Conservation (phyloP, 2,329 filamentous ascomycete genomes). For the Myriangium duriaei region DNA sequence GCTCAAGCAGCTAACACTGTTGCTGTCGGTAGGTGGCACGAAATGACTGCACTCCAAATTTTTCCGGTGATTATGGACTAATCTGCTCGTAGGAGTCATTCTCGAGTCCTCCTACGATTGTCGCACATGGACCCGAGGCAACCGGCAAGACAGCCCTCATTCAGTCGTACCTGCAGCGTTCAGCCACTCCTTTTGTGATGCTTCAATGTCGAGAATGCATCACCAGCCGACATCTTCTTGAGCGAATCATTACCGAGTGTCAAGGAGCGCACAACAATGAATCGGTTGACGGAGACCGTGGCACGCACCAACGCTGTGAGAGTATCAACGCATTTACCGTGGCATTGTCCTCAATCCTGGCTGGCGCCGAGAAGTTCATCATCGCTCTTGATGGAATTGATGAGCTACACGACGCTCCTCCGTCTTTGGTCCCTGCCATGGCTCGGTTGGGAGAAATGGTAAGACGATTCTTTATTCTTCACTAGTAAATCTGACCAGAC, state of each 20-base stretch:
- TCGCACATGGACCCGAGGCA: constrained; percentile 73
- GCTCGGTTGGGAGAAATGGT: constrained; percentile 72
- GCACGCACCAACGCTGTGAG: constrained; percentile 56
- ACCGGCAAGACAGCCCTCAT: constrained; percentile 74
- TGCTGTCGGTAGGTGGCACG: constrained; percentile 37
- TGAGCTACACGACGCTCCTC: constrained; percentile 64
- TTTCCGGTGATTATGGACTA: too few species aligned
- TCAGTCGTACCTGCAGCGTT: constrained; percentile 44
- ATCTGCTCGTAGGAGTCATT: neutral
- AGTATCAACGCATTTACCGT: constrained; percentile 65
- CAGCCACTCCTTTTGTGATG: constrained; percentile 44
- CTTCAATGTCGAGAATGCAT: constrained; percentile 65
- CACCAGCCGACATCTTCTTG: constrained; percentile 63
- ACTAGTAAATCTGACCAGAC: constrained; percentile 12
- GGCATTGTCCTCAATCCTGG: constrained; percentile 54
- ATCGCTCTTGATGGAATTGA: constrained; percentile 84
- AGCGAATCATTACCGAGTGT: constrained; percentile 50
- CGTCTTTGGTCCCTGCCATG: constrained; percentile 68
- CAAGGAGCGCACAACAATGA: constrained; percentile 24
- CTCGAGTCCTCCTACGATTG: constrained; percentile 56
- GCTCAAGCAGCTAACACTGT: constrained; percentile 32
- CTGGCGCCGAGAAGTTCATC: constrained; percentile 51
- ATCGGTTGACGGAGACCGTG: constrained; percentile 20
- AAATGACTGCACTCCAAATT: constrained; percentile 14
- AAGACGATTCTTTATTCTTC: constrained; percentile 6